Evolutionary conservation across 495 filamentous ascomycete species (phyloP).

Genomic region (Arthonia radiata): DNA sequence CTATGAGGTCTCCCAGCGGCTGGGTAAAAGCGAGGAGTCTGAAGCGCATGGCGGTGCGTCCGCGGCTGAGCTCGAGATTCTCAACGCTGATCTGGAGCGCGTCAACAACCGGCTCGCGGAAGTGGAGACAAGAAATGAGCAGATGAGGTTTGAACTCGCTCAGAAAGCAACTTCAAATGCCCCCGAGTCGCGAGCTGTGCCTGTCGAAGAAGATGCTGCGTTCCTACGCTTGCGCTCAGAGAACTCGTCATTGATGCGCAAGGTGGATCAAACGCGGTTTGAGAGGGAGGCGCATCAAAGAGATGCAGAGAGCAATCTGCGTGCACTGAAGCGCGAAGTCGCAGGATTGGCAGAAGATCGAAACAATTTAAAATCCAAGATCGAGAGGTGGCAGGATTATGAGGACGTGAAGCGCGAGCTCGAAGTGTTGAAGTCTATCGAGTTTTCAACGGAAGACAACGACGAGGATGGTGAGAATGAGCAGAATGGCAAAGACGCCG

Average conservation of each 20-base stretch:
- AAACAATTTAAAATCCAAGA: constrained; percentile 45
- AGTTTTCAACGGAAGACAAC: constrained; percentile 78
- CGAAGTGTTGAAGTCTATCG: constrained; percentile 91
- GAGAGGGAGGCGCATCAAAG: constrained; percentile 61
- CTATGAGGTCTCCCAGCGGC: constrained; percentile 83
- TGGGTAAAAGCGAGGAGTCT: constrained; percentile 45
- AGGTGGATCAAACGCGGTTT: constrained; percentile 54
- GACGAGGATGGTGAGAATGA: constrained; percentile 28
- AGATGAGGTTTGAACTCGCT: constrained; percentile 69
- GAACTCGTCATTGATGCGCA: constrained; percentile 70
- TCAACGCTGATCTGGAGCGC: constrained; percentile 72
- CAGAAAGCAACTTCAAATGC: constrained; percentile 32
- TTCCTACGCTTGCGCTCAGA: constrained; percentile 73
- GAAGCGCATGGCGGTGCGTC: constrained; percentile 34
- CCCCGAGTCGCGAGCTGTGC: no score
- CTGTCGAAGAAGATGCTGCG: constrained; percentile 58
- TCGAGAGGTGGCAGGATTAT: constrained; percentile 82
- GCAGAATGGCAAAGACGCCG: constrained; percentile 9
- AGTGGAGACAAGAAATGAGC: constrained; percentile 84
- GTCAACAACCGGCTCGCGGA: constrained; percentile 72
- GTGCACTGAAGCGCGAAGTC: constrained; percentile 48
- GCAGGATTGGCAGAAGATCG: constrained; percentile 39
- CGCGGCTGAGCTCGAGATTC: constrained; percentile 79
- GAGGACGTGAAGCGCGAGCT: constrained; percentile 88
- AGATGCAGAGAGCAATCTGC: constrained; percentile 43